Evolutionary conservation across 192 early-diverging fungal genomes (phyloP), one percentile per base, ranked within the genome.

Genomic region (Entophlyctis helioformis): DNA sequence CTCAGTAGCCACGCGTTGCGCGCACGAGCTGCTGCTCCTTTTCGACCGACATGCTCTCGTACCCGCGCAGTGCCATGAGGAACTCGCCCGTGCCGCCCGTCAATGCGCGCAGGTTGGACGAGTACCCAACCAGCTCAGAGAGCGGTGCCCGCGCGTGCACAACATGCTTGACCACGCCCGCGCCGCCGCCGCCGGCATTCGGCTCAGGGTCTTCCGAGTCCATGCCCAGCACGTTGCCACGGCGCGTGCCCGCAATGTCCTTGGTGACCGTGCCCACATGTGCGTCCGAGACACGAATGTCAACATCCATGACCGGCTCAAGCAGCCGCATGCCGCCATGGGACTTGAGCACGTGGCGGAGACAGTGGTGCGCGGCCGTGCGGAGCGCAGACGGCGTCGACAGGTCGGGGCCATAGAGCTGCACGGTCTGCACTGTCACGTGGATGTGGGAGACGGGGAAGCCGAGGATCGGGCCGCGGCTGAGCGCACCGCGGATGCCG

Each of bases 81-180:
- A 92, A 94, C 13, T 72, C 67, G 9, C 80, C 93, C 2, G 74
- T 79, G 12, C 93, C 94, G 1, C 78, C 86, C 0, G 94, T 91
- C 57, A 93, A 60, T n/a, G 84, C 82, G 25, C 94, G 65, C 51
- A 97, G 56, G 1, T 69, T 61, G 3, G 72, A 80, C 16, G 87
- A 72, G 46, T 97, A 97, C 2, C 89, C 91, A 1, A 91, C 57
- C 81, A 95, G 79, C 1, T 81, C 67, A 34, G 76, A 72, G 25
- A 97, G 61, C 10, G 91, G 89, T 0, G 83, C 81, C 29, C 78
- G 71, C 0, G 81, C 78, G 19, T 71, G 59, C 19, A 87, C 76
- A 47, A 64, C 31, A 52, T 50, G 36, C 26, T 55, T 42, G 42
- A 56, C 23, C 42, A 64, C 36, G 44, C 42, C 62, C 1, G 35